These are phyloP conservation scores for Psilocybe subaeruginosa DNA, from an alignment of 768 basidiomycete genomes.

Conservation along the genomic window DNA sequence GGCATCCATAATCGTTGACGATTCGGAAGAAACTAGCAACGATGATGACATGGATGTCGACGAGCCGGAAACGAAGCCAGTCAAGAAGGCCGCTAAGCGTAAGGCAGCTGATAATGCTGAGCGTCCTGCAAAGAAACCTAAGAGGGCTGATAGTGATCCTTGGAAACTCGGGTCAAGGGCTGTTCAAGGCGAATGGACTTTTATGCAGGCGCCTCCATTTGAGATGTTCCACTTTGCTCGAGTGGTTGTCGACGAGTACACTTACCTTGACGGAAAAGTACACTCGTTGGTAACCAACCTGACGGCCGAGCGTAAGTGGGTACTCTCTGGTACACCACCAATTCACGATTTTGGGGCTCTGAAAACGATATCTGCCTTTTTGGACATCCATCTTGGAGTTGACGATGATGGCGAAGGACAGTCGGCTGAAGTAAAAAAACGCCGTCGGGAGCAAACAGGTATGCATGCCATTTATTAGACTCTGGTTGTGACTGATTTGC, in stretches of 20 bases:
- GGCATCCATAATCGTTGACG: conserved; percentile 19
- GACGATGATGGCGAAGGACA: conserved; percentile 86
- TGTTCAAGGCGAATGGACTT: conserved; percentile 74
- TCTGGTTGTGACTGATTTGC: conserved; percentile 19
- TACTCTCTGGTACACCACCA: conserved; percentile 95
- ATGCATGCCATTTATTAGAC: conserved; percentile 20
- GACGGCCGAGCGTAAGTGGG: conserved; percentile 84
- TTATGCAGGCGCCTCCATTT: conserved; percentile 82
- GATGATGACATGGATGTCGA: conserved; percentile 61
- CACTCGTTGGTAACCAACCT: conserved; percentile 79
- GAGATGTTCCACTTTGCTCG: conserved; percentile 94
- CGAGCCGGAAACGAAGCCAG: conserved; percentile 34
- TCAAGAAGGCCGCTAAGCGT: conserved; percentile 39
- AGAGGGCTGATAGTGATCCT: conserved; percentile 69
- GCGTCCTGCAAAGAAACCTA: conserved; percentile 57
- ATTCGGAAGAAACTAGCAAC: conserved; percentile 25
- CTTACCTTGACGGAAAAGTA: conserved; percentile 82
- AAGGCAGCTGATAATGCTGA: conserved; percentile 40
- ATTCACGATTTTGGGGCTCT: conserved; percentile 88
- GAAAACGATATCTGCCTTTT: conserved; percentile 88
- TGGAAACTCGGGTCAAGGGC: conserved; percentile 71
- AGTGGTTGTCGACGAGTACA: conserved; percentile 92
- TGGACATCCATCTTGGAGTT: conserved; percentile 89
- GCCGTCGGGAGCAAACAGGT: conserved; percentile 86
- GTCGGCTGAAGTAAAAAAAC: conserved; percentile 76